Percentiles rank a stretch among this genome's conserved stretches.
Conservation (phyloP, 2,329 filamentous ascomycete genomes). For the Diplodia intermedia region DNA sequence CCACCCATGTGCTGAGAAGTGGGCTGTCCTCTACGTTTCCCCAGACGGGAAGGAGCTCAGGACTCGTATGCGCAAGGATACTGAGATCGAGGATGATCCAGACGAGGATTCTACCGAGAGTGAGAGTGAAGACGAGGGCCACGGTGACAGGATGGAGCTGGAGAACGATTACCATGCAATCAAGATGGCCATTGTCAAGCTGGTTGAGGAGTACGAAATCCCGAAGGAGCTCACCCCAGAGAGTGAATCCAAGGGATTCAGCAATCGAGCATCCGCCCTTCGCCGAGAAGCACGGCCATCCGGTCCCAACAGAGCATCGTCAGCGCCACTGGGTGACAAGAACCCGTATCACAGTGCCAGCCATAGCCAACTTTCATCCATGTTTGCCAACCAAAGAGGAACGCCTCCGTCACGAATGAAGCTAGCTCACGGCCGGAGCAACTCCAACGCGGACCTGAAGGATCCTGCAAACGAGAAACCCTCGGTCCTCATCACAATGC, state of each 20-base stretch:
- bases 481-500: conserved; percentile 71
- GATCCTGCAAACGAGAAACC: conserved; percentile 48
- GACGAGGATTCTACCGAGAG: conserved; percentile 65
- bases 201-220: conserved; percentile 84
- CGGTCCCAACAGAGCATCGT: conserved; percentile 34
- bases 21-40: conserved; percentile 82
- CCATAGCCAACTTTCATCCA: conserved; percentile 47
- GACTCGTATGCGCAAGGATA: conserved; percentile 74
- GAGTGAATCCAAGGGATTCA: conserved; percentile 68
- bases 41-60: conserved; percentile 73
- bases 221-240: conserved; percentile 69
- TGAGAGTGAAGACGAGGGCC: conserved; percentile 55
- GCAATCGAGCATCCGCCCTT: conserved; percentile 68
- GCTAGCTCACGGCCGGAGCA: conserved; percentile 44
- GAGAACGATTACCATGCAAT: conserved; percentile 83
- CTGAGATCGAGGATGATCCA: conserved; percentile 67
- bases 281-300: conserved; percentile 45
- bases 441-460: conserved; percentile 42
- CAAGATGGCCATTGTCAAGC: conserved; percentile 78
- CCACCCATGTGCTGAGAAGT: conserved; percentile 82
- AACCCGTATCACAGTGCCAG: conserved; percentile 55
- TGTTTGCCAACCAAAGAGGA: conserved; percentile 49
- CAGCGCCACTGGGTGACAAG: conserved; percentile 53
- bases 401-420: conserved; percentile 44
- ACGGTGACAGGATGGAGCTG: conserved; percentile 61